Evolutionary conservation across 176 grass and related monocot species (phyloP).

Genomic region (Musa beccarii): DNA sequence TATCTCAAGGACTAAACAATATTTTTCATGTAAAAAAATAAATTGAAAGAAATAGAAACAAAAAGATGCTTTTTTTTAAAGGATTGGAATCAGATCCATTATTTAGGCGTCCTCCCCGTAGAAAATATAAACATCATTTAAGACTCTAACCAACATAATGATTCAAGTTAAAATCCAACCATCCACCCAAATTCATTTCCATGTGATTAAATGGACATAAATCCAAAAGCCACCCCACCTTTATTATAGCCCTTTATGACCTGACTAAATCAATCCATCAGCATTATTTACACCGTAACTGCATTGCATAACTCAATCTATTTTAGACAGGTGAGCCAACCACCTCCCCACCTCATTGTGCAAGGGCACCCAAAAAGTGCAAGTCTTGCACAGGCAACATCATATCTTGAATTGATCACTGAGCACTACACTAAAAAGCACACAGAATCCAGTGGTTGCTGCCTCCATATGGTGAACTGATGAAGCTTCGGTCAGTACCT

Average conservation of each 20-base stretch:
- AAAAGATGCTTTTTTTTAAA: no score
- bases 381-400: neutral
- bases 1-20: no score
- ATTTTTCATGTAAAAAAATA: no score
- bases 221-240: neutral
- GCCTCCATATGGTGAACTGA: neutral
- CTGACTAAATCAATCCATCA: neutral
- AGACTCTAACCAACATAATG: neutral
- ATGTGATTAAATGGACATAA: neutral
- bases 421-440: neutral
- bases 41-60: no score
- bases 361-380: neutral
- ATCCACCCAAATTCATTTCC: neutral
- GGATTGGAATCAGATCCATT: no score
- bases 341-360: neutral
- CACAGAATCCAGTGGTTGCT: neutral
- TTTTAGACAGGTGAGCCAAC: neutral
- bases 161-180: neutral
- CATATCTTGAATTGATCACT: neutral
- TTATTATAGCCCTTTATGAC: constrained; percentile 2
- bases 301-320: neutral
- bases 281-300: neutral
- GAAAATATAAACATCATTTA: neutral
- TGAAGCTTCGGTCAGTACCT: neutral
- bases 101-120: no score